Evolutionary conservation across 139 green algal species (phyloP).

Genomic region (Nannochloris sp.): DNA sequence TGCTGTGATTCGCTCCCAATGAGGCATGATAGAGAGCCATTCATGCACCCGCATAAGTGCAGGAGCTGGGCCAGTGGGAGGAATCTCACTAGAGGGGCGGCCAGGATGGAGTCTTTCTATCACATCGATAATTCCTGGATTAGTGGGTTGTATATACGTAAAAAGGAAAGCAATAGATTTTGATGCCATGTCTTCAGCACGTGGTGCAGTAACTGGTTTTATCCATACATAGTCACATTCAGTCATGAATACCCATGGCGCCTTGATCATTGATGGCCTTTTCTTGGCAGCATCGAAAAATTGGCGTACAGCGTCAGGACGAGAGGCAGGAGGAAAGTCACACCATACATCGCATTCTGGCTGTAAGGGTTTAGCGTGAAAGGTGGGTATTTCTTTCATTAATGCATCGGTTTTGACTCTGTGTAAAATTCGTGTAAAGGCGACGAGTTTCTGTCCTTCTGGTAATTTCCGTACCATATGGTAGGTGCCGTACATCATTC

Average conservation of each 20-base stretch:
- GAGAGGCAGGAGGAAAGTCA: slow-evolving; percentile 78
- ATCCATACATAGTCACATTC: slow-evolving; percentile 82
- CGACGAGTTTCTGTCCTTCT: slow-evolving; percentile 62
- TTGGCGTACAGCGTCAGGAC: slow-evolving; percentile 72
- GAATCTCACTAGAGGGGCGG: slow-evolving; percentile 32
- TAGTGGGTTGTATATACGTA: slow-evolving; percentile 57
- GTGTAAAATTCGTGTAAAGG: slow-evolving; percentile 85
- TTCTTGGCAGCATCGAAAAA: slow-evolving; percentile 56
- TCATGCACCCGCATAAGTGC: slow-evolving; percentile 26
- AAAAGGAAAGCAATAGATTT: slow-evolving; percentile 53
- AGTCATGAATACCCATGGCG: slow-evolving; percentile 75
- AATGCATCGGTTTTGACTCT: slow-evolving; percentile 57
- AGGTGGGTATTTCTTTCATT: slow-evolving; percentile 58
- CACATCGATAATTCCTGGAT: slow-evolving; percentile 16
- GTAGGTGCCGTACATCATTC: slow-evolving; percentile 72
- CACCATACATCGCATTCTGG: slow-evolving; percentile 57
- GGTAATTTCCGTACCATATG: slow-evolving; percentile 57
- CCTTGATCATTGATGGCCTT: slow-evolving; percentile 34
- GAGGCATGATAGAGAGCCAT: slow-evolving; percentile 24
- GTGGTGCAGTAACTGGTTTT: slow-evolving; percentile 37
- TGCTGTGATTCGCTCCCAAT: slow-evolving; percentile 54
- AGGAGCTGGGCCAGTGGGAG: slow-evolving; percentile 31
- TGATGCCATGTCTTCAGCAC: slow-evolving; percentile 26
- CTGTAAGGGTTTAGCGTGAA: slow-evolving; percentile 39
- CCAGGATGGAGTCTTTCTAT: slow-evolving; percentile 44